These are phyloP conservation scores for Salix arbutifolia DNA, from an alignment of 345 rosid genomes.

Conservation along the genomic window DNA sequence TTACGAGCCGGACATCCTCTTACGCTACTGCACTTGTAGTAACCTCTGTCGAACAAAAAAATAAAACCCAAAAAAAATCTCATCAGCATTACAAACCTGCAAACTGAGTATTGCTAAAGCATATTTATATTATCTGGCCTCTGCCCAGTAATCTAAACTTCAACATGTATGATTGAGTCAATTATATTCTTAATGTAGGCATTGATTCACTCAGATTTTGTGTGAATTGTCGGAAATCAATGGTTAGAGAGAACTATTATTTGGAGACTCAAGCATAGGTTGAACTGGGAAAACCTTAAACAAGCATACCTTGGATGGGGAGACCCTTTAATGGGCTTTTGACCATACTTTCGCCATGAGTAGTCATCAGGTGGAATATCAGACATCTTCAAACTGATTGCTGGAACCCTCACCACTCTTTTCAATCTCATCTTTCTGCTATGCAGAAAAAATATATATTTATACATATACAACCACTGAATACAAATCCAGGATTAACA, in stretches of 20 bases:
- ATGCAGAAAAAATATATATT: neutral
- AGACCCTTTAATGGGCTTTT: constrained; percentile 31
- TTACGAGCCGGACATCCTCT: constrained; percentile 30
- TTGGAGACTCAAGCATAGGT: neutral
- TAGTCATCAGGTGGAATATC: constrained; percentile 33
- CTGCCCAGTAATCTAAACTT: neutral
- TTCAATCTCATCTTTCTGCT: constrained; percentile 23
- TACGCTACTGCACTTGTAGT: constrained; percentile 31
- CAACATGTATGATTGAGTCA: neutral
- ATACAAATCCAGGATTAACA: neutral
- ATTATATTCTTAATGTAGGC: neutral
- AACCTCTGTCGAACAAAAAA: constrained; percentile 13
- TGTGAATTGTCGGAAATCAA: neutral
- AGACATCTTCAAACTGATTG: constrained; percentile 30
- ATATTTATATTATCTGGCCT: neutral
- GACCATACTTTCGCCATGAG: constrained; percentile 33
- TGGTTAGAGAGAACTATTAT: neutral
- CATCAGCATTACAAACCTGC: neutral
- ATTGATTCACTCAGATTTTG: neutral
- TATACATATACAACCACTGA: neutral
- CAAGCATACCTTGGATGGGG: constrained; percentile 24
- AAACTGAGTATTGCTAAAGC: neutral
- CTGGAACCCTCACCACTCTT: constrained; percentile 26
- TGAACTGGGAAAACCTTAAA: neutral
- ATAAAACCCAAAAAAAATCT: neutral